phyloP scores from a whole-genome alignment of 352 stramenopile genomes.

The Phytophthora rubi region DNA sequence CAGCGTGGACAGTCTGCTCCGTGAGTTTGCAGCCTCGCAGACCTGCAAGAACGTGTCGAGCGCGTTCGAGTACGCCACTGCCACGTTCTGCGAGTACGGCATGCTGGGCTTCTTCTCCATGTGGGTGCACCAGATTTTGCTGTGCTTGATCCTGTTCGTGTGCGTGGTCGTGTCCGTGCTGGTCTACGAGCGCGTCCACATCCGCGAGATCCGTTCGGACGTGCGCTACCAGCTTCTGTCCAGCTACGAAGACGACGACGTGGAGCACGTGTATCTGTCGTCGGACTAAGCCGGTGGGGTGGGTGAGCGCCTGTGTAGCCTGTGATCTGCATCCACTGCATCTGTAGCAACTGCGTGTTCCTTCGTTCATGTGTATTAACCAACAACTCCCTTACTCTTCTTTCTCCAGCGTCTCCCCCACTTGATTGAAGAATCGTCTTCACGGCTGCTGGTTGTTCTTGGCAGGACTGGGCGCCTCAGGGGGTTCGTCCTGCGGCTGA shows the following conservation, averaged over 20 bases:
- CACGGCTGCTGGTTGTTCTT: conserved; percentile 21
- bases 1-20: conserved; percentile 35
- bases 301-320: not conserved
- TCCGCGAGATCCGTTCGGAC: conserved; percentile 61
- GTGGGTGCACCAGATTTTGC: conserved; percentile 85
- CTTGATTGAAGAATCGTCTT: not conserved
- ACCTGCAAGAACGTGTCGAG: conserved; percentile 54
- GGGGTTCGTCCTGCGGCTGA: conserved; percentile 16
- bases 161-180: conserved; percentile 73
- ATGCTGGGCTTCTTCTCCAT: conserved; percentile 87
- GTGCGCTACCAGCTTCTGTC: conserved; percentile 80
- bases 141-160: conserved; percentile 82
- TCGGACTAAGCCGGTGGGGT: conserved; percentile 43
- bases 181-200: conserved; percentile 81
- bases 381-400: conserved; percentile 1
- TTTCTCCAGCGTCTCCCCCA: not conserved
- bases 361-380: conserved; percentile 29
- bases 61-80: conserved; percentile 53
- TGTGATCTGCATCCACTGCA: conserved; percentile 13
- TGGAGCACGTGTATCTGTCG: conserved; percentile 84
- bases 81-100: conserved; percentile 79
- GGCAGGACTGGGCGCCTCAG: conserved; percentile 8
- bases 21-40: conserved; percentile 52
- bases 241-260: conserved; percentile 81
- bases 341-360: conserved; percentile 27